phyloP scores from a whole-genome alignment of 257 asterid species.

The Apocynum venetum region DNA sequence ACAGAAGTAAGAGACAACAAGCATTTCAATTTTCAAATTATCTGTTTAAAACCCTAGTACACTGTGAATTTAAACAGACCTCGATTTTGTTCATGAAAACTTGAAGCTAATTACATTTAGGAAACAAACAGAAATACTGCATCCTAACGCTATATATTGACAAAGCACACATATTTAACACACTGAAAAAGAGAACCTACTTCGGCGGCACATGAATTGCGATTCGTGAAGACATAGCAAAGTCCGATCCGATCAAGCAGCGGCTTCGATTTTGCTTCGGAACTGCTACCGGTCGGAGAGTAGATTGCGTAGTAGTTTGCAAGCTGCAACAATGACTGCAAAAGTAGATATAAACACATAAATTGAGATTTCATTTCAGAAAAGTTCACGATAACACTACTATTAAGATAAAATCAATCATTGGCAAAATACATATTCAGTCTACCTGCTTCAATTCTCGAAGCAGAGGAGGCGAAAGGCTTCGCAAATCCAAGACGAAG shows the following conservation, averaged over 20 bases:
- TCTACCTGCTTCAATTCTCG: conserved; percentile 82
- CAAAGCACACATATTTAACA: neutral
- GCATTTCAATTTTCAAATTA: neutral
- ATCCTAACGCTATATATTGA: no score
- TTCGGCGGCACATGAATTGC: conserved; percentile 54
- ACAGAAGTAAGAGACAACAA: neutral
- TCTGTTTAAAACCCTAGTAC: neutral
- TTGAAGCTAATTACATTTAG: neutral
- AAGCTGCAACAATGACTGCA: conserved; percentile 76
- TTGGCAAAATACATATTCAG: neutral
- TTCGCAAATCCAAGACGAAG: conserved; percentile 78
- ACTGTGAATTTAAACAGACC: neutral
- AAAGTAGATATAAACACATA: conserved; percentile 3
- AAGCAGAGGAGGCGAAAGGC: conserved; percentile 61
- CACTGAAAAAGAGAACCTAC: conserved; percentile 26
- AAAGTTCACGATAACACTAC: neutral
- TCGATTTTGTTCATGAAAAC: neutral
- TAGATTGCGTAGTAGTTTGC: conserved; percentile 74
- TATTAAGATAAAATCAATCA: conserved; percentile 5
- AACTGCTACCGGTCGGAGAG: conserved; percentile 20
- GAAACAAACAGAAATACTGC: neutral
- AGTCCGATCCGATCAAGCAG: conserved; percentile 79
- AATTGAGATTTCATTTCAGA: conserved; percentile 14
- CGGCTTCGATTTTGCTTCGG: conserved; percentile 37
- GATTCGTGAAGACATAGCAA: conserved; percentile 54